A percentile compares a stretch with the other conserved stretches of the same genome.
Evolutionary conservation across 1,284 basidiomycete genomes (phyloP).

Genomic region (Takashimella koratensis): DNA sequence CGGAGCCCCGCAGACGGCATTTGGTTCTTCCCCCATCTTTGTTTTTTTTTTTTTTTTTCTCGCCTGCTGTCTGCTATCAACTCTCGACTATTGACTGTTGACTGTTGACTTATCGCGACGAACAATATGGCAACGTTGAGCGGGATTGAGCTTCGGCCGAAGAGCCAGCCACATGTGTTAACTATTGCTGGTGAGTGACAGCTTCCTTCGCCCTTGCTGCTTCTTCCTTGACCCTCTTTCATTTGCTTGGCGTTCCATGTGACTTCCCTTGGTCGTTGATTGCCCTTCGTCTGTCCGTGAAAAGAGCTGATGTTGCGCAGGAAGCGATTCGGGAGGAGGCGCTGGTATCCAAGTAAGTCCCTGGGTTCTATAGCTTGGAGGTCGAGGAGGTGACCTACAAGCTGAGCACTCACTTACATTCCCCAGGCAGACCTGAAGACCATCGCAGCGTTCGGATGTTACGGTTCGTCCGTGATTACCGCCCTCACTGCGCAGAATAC

Average conservation of each 20-base stretch:
- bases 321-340: constrained; percentile 73
- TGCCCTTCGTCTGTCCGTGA: too few relatives aligned
- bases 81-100: too few relatives aligned
- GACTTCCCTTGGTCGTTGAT: too few relatives aligned
- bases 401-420: too few relatives aligned
- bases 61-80: too few relatives aligned
- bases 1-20: not conserved
- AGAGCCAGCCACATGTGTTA: constrained; percentile 32
- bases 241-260: not conserved
- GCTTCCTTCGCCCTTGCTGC: not conserved
- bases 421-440: constrained; percentile 73
- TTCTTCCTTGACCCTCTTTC: not conserved
- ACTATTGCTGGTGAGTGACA: constrained; percentile 39
- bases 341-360: constrained; percentile 76
- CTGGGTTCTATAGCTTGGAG: not conserved
- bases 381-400: too few relatives aligned
- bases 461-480: constrained; percentile 82
- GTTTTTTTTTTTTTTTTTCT: not conserved
- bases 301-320: constrained; percentile 11
- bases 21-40: not conserved
- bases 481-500: constrained; percentile 93
- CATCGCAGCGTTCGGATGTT: constrained; percentile 72
- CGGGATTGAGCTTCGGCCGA: too few relatives aligned
- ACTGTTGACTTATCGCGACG: too few relatives aligned
- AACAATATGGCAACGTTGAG: too few relatives aligned